Conservation (phyloP, 1,284 basidiomycete genomes). For the Flammula alnicola region DNA sequence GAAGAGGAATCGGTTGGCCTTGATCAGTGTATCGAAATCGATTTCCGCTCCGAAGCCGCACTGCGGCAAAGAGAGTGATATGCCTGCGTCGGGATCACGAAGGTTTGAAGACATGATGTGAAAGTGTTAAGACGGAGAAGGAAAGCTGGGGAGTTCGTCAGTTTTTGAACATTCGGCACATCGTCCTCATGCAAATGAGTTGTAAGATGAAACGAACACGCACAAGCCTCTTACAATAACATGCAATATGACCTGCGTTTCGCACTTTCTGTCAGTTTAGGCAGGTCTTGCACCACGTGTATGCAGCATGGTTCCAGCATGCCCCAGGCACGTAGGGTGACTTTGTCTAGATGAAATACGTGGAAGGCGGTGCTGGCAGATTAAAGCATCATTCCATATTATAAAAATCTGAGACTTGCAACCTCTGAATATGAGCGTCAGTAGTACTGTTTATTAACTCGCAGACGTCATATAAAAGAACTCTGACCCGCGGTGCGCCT, state of each 20-base stretch:
- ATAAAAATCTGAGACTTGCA: too few relatives aligned
- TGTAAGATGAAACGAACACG: slow-evolving; percentile 32
- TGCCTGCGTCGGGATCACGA: slow-evolving; percentile 24
- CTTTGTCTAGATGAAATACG: too few relatives aligned
- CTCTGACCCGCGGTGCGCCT: too few relatives aligned
- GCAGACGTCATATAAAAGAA: too few relatives aligned
- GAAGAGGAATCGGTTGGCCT: slow-evolving; percentile 73
- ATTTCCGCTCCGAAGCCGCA: slow-evolving; percentile 70
- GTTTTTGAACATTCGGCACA: slow-evolving; percentile 27
- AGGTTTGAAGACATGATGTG: slow-evolving; percentile 27
- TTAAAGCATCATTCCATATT: too few relatives aligned
- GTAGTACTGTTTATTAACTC: too few relatives aligned
- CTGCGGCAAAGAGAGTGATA: slow-evolving; percentile 59
- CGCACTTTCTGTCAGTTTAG: slow-evolving; percentile 15
- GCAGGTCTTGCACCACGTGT: slow-evolving; percentile 33
- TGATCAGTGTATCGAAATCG: slow-evolving; percentile 62
- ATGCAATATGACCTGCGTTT: slow-evolving; percentile 14
- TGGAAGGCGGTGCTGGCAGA: too few relatives aligned
- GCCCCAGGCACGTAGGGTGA: too few relatives aligned
- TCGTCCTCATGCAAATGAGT: slow-evolving; percentile 32
- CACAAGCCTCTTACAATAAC: slow-evolving; percentile 20
- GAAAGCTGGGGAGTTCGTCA: slow-evolving; percentile 11
- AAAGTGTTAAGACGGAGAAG: slow-evolving; percentile 9
- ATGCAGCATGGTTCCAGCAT: slow-evolving; percentile 30
- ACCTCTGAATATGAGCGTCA: too few relatives aligned